phyloP scores from a whole-genome alignment of 129 eudicot genomes.

The Pseudognaphalium luteoalbum region DNA sequence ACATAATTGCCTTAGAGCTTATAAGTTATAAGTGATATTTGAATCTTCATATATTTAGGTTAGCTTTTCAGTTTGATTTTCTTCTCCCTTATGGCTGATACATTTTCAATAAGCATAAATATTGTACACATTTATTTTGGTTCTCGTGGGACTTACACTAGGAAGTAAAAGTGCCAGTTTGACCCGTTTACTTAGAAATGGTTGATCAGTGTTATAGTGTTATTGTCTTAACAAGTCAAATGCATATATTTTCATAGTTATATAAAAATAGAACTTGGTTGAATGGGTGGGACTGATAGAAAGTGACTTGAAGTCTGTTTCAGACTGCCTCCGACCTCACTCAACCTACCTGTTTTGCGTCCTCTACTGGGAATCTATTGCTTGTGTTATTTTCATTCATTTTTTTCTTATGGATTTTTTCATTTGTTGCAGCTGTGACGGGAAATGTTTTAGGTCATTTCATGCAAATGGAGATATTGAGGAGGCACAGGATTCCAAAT shows the following conservation, averaged over 20 bases:
- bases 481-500: constrained; percentile 43
- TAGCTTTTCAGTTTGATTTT: neutral
- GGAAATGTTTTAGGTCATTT: constrained; percentile 80
- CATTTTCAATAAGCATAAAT: neutral
- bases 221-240: neutral
- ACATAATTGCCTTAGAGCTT: neutral
- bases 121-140: neutral
- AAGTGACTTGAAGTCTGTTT: neutral
- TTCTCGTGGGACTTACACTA: neutral
- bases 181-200: neutral
- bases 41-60: neutral
- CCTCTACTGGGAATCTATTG: constrained; percentile 9
- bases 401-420: constrained; percentile 12
- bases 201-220: neutral
- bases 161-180: constrained; percentile 1
- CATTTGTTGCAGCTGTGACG: constrained; percentile 59
- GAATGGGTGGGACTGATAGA: neutral
- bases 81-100: neutral
- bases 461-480: constrained; percentile 55
- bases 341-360: neutral
- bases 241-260: neutral
- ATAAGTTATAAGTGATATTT: neutral
- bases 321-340: neutral
- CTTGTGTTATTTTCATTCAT: neutral
- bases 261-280: neutral